Percentiles rank a stretch among this genome's conserved stretches.
These are phyloP conservation scores for Komagataella ulmi DNA, from an alignment of 805 yeast species.

Conservation along the genomic window DNA sequence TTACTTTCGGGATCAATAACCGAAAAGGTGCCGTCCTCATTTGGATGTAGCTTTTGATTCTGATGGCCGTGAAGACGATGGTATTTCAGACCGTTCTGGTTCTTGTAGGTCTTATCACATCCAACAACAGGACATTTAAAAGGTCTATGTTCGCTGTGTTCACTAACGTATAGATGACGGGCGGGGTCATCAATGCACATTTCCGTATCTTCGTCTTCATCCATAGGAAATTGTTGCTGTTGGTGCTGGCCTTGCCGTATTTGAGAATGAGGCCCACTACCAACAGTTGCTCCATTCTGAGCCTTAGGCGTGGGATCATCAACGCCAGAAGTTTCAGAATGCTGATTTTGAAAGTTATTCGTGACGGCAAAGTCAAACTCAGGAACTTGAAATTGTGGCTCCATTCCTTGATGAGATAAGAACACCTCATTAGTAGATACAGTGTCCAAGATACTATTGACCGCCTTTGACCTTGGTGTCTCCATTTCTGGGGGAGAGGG, in stretches of 20 bases:
- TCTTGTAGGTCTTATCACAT: constrained; percentile 93
- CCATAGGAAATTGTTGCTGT: constrained; percentile 19
- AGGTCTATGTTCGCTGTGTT: constrained; percentile 85
- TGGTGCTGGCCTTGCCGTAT: constrained; percentile 9
- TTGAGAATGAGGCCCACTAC: constrained; percentile 2
- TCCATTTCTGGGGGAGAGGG: constrained; percentile 30
- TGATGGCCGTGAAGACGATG: constrained; percentile 96
- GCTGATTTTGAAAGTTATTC: background rate
- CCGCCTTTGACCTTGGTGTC: constrained; percentile 27
- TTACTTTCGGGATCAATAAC: constrained; percentile 87
- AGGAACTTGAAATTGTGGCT: constrained; percentile 4
- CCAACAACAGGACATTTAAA: constrained; percentile 97
- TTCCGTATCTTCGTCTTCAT: constrained; percentile 24
- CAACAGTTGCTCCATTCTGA: constrained; percentile 11
- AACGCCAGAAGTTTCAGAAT: background rate
- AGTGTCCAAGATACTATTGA: constrained; percentile 61
- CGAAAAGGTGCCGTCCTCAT: constrained; percentile 86
- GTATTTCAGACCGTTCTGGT: constrained; percentile 93
- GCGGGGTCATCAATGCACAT: constrained; percentile 95
- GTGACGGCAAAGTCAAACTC: background rate
- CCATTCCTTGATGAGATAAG: constrained; percentile 28
- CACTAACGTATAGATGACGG: constrained; percentile 83
- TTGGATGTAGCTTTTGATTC: constrained; percentile 80
- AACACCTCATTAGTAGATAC: constrained; percentile 92
- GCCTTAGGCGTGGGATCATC: constrained; percentile 7